Evolutionary conservation across 352 stramenopile genomes (phyloP).

Genomic region (Phytophthora lateralis): DNA sequence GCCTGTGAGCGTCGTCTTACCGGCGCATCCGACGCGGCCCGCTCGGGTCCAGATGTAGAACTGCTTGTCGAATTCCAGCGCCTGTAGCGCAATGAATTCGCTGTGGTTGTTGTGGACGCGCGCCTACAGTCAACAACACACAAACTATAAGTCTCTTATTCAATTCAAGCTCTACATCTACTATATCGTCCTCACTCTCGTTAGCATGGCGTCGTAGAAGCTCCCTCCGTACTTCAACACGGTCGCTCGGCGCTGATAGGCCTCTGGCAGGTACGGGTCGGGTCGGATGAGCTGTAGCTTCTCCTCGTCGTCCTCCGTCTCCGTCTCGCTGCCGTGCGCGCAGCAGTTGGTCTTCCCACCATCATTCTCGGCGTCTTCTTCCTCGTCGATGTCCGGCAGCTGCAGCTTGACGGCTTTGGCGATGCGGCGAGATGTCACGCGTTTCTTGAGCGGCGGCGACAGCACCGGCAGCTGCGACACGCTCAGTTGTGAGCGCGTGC

Average conservation of each 20-base stretch:
- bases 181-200: constrained; percentile 38
- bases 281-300: constrained; percentile 47
- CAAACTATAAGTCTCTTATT: constrained; percentile 16
- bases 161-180: neutral
- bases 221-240: constrained; percentile 47
- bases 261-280: constrained; percentile 54
- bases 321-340: constrained; percentile 17
- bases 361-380: constrained; percentile 24
- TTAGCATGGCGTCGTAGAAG: constrained; percentile 71
- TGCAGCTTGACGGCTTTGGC: constrained; percentile 46
- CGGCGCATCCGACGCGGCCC: constrained; percentile 48
- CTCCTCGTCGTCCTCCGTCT: constrained; percentile 30
- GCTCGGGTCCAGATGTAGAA: constrained; percentile 65
- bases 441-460: constrained; percentile 60
- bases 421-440: constrained; percentile 38
- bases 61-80: constrained; percentile 46
- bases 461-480: constrained; percentile 36
- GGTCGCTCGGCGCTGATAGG: constrained; percentile 42
- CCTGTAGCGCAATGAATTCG: constrained; percentile 73
- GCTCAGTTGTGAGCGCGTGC: constrained; percentile 36
- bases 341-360: constrained; percentile 12
- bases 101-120: constrained; percentile 65
- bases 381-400: constrained; percentile 35
- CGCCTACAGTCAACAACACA: constrained; percentile 37
- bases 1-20: constrained; percentile 50